Evolutionary conservation across 202 grass and related monocot species (phyloP).

Genomic region (Brachypodium distachyon): DNA sequence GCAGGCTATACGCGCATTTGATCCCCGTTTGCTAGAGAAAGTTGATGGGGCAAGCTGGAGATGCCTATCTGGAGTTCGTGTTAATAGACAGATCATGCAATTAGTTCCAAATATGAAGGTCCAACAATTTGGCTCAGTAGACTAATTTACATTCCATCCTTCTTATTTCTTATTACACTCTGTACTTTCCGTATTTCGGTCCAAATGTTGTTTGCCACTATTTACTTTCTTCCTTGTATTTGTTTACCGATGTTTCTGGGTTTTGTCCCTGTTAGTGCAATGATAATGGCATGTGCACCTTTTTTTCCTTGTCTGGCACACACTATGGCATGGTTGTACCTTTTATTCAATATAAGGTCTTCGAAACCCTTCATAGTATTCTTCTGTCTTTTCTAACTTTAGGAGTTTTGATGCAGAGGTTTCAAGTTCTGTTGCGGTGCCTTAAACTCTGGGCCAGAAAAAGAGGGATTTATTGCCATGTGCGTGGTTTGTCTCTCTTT

Average conservation of each 20-base stretch:
- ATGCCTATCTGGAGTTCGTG: slow-evolving; percentile 66
- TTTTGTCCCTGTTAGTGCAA: not conserved
- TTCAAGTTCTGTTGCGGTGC: slow-evolving; percentile 58
- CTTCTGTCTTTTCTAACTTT: not conserved
- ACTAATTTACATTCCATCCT: slow-evolving; percentile 7
- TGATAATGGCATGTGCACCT: not conserved
- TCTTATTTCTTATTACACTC: slow-evolving; percentile 13
- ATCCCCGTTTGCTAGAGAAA: slow-evolving; percentile 29
- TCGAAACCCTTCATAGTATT: not conserved
- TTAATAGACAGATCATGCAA: slow-evolving; percentile 54
- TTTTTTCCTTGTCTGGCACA: not conserved
- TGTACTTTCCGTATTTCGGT: not conserved
- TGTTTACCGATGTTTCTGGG: not conserved
- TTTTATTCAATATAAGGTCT: not conserved
- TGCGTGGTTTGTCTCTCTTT: slow-evolving; percentile 23
- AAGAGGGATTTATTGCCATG: slow-evolving; percentile 66
- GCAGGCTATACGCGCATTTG: slow-evolving; percentile 54
- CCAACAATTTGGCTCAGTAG: not conserved
- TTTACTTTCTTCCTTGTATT: slow-evolving; percentile 9
- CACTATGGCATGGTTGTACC: not conserved
- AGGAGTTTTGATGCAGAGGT: slow-evolving; percentile 36
- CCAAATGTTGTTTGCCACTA: not conserved
- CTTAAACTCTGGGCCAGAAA: slow-evolving; percentile 73
- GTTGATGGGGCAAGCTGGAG: slow-evolving; percentile 64
- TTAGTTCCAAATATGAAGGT: slow-evolving; percentile 80